phyloP scores from a whole-genome alignment of 2,329 filamentous ascomycete species.

The Fusarium armeniacum region DNA sequence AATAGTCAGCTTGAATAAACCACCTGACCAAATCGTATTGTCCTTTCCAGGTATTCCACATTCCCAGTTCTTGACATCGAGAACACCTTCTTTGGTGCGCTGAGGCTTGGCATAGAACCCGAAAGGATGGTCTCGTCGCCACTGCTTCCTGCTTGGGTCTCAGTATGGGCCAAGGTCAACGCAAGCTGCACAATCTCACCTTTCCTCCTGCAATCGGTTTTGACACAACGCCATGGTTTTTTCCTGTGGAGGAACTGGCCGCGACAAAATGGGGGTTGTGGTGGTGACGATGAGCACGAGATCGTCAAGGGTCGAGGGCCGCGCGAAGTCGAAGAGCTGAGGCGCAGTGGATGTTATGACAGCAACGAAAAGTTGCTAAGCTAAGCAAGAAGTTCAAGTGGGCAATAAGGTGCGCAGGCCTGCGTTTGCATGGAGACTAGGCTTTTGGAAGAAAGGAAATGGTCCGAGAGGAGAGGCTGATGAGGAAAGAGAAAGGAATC shows the following conservation, averaged over 20 bases:
- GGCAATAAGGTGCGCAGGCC: background rate
- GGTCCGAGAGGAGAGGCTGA: slow-evolving; percentile 3
- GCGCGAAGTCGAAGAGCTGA: slow-evolving; percentile 19
- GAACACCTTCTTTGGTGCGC: slow-evolving; percentile 81
- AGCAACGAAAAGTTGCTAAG: slow-evolving; percentile 7
- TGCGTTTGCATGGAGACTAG: background rate
- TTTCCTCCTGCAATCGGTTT: slow-evolving; percentile 89
- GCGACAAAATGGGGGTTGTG: slow-evolving; percentile 16
- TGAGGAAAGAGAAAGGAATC: slow-evolving; percentile 25
- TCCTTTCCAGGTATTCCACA: slow-evolving; percentile 96
- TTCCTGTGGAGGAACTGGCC: slow-evolving; percentile 1
- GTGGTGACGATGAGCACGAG: slow-evolving; percentile 21
- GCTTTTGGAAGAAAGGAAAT: slow-evolving; percentile 1
- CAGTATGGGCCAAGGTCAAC: slow-evolving; percentile 34
- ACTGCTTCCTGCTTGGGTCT: slow-evolving; percentile 80
- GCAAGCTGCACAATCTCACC: slow-evolving; percentile 65
- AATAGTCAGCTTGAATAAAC: slow-evolving; percentile 93
- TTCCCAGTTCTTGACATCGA: slow-evolving; percentile 97
- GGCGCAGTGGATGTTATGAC: slow-evolving; percentile 11
- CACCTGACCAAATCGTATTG: slow-evolving; percentile 98
- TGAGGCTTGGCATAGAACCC: slow-evolving; percentile 95
- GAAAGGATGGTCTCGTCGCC: slow-evolving; percentile 96
- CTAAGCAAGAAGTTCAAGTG: background rate
- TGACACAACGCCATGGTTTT: slow-evolving; percentile 85
- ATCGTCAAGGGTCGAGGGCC: slow-evolving; percentile 13